Percentiles rank a stretch among this genome's conserved stretches.
Conservation (phyloP, 495 filamentous ascomycete genomes). For the Symbiotaphrina buchneri region DNA sequence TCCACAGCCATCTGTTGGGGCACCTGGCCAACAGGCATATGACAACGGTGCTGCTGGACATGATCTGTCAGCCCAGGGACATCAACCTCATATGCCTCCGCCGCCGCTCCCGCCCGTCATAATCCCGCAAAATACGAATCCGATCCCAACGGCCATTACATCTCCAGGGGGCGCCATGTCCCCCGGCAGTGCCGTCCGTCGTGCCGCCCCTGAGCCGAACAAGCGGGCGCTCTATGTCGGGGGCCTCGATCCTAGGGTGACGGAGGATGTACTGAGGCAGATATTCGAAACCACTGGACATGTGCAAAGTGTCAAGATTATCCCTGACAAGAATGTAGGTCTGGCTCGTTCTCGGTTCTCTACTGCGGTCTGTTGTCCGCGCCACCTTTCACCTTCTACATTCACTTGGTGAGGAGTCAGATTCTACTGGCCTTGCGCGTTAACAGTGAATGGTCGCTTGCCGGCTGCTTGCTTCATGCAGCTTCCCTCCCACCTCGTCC, state of each 20-base stretch:
- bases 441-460: neutral
- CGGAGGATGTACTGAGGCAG: slow-evolving; percentile 88
- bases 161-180: slow-evolving; percentile 77
- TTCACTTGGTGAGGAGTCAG: too few species aligned
- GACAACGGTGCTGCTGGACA: slow-evolving; percentile 1
- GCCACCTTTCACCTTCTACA: too few species aligned
- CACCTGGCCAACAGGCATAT: slow-evolving; percentile 13
- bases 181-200: slow-evolving; percentile 66
- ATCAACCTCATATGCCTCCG: slow-evolving; percentile 59
- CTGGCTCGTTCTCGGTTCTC: slow-evolving; percentile 1
- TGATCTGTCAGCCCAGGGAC: slow-evolving; percentile 7
- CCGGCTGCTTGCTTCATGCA: neutral
- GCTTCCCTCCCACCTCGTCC: neutral
- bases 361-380: slow-evolving; percentile 1
- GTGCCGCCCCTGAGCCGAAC: slow-evolving; percentile 92
- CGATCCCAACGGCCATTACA: slow-evolving; percentile 81
- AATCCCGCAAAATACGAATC: slow-evolving; percentile 93
- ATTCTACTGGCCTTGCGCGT: neutral
- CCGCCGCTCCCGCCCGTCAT: slow-evolving; percentile 71
- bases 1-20: slow-evolving; percentile 11
- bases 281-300: slow-evolving; percentile 98
- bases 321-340: slow-evolving; percentile 94
- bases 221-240: slow-evolving; percentile 96
- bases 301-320: slow-evolving; percentile 97
- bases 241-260: slow-evolving; percentile 83